Evolutionary conservation across 2,329 filamentous ascomycete genomes (phyloP), one percentile per base, ranked within the genome.

Genomic region (Karstenula rhodostoma): DNA sequence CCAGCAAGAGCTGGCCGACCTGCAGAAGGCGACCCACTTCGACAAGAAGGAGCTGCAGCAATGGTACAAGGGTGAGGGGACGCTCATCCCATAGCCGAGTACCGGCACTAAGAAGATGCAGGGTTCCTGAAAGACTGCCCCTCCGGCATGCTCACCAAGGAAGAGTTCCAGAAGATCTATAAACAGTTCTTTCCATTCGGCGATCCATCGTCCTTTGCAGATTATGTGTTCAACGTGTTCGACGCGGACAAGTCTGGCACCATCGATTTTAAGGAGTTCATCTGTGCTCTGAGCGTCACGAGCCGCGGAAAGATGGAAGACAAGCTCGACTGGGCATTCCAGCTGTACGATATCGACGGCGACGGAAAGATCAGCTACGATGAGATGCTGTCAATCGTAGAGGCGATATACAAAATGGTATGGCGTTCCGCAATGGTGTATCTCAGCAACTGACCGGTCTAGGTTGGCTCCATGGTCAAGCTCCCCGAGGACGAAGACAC

Each of bases 351-450:
- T 81, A 98, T 99, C 74, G 95, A 99, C 75, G 94, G 95, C 58
- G 95, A 99, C 78, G 95, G 95, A 75, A 97, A 97, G 85, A 99
- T 99, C 76, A 97, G 91, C 79, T 99, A 98, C 79, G 93, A 98
- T 57, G 95, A 99, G 84, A 99, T 99, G 95, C 85, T 99, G 68
- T 90, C 93, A 71, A 99, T 99, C 77, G 95, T 99, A 58, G 94
- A 98, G 83, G 95, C 95, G 57, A 99, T 99, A 77, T 99, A 99
- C 86, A 99, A 98, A 81, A 99, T 99, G 95, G 95, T 98, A 65
- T 25, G 73, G 64, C 25, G 6, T 12, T 4, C 33, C 9, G 10
- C n/a, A 42, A 19, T 23, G 33, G 37, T 12, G 4, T n/a, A 27
- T 3, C 29, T 4, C 50, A 17, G 15, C 9, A 7, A 22, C 10